phyloP scores from a whole-genome alignment of 805 yeast species.

The Ogataea naganishii region DNA sequence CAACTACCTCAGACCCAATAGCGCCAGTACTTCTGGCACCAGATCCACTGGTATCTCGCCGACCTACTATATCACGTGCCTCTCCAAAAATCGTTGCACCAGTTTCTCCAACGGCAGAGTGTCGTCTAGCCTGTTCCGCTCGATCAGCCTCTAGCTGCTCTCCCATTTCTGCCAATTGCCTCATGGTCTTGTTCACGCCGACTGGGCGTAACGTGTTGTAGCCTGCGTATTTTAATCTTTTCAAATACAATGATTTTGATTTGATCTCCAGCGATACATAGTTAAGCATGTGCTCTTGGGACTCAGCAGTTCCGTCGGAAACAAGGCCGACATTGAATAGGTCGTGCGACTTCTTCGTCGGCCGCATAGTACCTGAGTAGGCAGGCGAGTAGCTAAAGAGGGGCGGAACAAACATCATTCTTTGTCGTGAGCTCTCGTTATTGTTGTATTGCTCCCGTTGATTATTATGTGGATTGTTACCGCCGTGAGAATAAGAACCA shows the following conservation, averaged over 20 bases:
- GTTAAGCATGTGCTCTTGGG: constrained; percentile 8
- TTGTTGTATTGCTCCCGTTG: constrained; percentile 3
- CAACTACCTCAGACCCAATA: background rate
- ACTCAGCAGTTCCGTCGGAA: too few species aligned
- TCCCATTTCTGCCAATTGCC: constrained; percentile 19
- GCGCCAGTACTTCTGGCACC: background rate
- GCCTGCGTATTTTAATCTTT: constrained; percentile 35
- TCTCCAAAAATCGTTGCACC: constrained; percentile 3
- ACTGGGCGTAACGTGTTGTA: constrained; percentile 44
- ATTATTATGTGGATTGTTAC: background rate
- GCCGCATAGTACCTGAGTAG: constrained; percentile 24
- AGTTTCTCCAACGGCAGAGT: constrained; percentile 7
- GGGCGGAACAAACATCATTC: constrained; percentile 34
- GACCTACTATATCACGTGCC: background rate
- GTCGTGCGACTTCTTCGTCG: constrained; percentile 13
- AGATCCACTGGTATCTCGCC: constrained; percentile 2
- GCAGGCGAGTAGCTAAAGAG: constrained; percentile 46
- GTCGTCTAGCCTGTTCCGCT: constrained; percentile 1
- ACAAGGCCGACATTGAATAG: constrained; percentile 15
- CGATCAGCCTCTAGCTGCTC: constrained; percentile 11
- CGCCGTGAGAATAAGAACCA: constrained; percentile 1
- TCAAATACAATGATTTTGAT: constrained; percentile 16
- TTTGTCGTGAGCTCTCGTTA: constrained; percentile 1
- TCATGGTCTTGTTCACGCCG: constrained; percentile 50
- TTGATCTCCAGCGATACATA: constrained; percentile 13